These are phyloP conservation scores for Dioszegia crocea DNA, from an alignment of 768 basidiomycete genomes.

Conservation along the genomic window DNA sequence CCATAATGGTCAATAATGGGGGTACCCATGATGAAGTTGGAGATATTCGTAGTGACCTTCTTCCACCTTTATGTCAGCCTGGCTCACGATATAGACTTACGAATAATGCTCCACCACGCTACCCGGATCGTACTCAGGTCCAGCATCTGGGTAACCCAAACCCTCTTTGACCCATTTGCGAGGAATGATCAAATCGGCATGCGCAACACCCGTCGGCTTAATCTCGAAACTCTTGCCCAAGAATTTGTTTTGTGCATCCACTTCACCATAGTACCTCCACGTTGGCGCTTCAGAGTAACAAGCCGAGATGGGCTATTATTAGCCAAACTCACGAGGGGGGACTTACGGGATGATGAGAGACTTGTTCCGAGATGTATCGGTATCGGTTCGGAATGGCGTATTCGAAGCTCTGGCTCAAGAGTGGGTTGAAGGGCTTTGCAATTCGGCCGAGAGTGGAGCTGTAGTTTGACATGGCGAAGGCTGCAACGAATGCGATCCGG, in stretches of 20 bases:
- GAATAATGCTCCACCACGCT: conserved; percentile 78
- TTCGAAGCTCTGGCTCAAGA: conserved; percentile 94
- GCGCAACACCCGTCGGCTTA: conserved; percentile 87
- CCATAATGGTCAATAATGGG: conserved; percentile 91
- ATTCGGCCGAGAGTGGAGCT: conserved; percentile 93
- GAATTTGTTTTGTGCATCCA: conserved; percentile 95
- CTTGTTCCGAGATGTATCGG: conserved; percentile 91
- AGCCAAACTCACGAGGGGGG: neutral
- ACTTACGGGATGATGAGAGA: conserved; percentile 78
- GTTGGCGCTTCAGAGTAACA: conserved; percentile 86
- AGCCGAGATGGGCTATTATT: conserved; percentile 70
- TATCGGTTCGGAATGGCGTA: conserved; percentile 86
- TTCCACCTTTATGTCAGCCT: conserved; percentile 33
- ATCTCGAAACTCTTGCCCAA: conserved; percentile 97
- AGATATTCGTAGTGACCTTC: conserved; percentile 54
- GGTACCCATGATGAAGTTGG: conserved; percentile 85
- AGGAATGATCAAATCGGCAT: conserved; percentile 75
- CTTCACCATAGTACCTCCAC: conserved; percentile 90
- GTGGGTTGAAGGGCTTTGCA: conserved; percentile 95
- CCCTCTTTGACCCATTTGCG: conserved; percentile 58
- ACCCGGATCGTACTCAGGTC: conserved; percentile 35
- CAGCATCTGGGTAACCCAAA: conserved; percentile 31
- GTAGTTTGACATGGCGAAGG: conserved; percentile 96
- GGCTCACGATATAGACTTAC: conserved; percentile 17
- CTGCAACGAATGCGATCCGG: conserved; percentile 85